A percentile compares a stretch with the other conserved stretches of the same genome.
Evolutionary conservation across 1,139 yeast genomes (phyloP).

Genomic region (Magnusiomyces sp.): DNA sequence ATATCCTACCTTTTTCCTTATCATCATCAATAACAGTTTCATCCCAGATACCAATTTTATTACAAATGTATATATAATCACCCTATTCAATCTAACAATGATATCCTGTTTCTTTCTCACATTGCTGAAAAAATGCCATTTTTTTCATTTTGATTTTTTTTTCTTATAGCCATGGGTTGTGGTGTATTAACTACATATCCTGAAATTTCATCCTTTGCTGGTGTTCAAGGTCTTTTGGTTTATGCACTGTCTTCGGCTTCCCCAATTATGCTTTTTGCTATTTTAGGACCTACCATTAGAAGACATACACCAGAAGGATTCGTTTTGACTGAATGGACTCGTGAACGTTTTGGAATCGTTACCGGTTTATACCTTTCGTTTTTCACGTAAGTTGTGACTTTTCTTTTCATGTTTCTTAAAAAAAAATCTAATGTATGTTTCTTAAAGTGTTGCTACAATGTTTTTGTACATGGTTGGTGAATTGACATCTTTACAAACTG

Average conservation of each 20-base stretch:
- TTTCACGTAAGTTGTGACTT: slow-evolving; percentile 43
- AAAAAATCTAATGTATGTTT: too few species aligned
- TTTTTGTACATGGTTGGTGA: slow-evolving; percentile 86
- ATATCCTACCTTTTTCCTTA: not conserved
- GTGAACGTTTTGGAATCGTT: slow-evolving; percentile 64
- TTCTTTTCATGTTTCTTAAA: too few species aligned
- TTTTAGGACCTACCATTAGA: slow-evolving; percentile 73
- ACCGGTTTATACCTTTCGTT: slow-evolving; percentile 70
- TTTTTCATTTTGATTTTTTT: slow-evolving; percentile 5
- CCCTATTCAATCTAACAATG: too few species aligned
- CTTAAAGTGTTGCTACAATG: slow-evolving; percentile 68
- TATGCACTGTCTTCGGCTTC: slow-evolving; percentile 75
- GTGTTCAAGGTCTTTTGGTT: slow-evolving; percentile 79
- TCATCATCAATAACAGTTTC: not conserved
- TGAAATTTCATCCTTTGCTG: slow-evolving; percentile 76
- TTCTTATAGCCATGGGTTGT: slow-evolving; percentile 68
- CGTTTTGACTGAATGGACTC: slow-evolving; percentile 91
- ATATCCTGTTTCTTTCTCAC: not conserved
- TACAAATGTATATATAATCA: not conserved
- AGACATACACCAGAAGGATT: slow-evolving; percentile 82
- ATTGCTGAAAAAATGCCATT: not conserved
- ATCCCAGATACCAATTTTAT: not conserved
- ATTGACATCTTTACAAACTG: slow-evolving; percentile 67
- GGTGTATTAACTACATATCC: slow-evolving; percentile 83
- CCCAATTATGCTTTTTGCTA: slow-evolving; percentile 76